Base-by-base conservation (phyloP, 73 alveolate genomes). In the Paramecium octaurelia region DNA sequence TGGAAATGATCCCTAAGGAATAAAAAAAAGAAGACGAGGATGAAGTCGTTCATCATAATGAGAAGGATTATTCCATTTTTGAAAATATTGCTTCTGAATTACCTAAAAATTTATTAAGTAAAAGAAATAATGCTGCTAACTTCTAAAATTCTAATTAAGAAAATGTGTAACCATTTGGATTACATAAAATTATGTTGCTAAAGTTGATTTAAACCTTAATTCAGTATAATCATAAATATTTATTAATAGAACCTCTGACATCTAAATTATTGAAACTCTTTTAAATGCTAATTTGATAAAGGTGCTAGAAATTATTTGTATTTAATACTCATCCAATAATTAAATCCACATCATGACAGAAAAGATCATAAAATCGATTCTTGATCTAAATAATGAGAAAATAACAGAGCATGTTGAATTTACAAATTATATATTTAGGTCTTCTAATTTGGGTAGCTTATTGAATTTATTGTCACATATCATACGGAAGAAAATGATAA, bases 141-240 rank as follows among this genome's bases (percentile, higher is more conserved):
- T 80, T 80, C 18, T 14, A 44, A 24, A 80, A 46, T 80, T 18
- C 91, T 12, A 80, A 80, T 46, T 14, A 46, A 46, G 38, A 42
- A 23, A 9, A 24, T 11, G 46, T 80, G 2, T 11, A 80, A 46
- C 91, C 91, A 44, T 80, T 43, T 48, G 91, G 91, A 80, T 43
- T 80, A 80, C 50, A 34, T 35, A 73, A 43, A 34, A 73, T 73
- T 12, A 73, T 9, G 59, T 36, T 73, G 14, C 40, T 73, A 20
- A 73, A 73, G n/a, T 73, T 73, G 20, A 73, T 73, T 9, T 35
- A 35, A 29, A 43, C 59, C 40, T 73, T 73, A 8, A 36, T 73
- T 4, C 21, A 73, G 87, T 73, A 73, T 70, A 16, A 1, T 3
- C 6, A 14, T 27, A 11, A 12, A 29, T 73, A 35, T 3, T 36